Evolutionary conservation across 2,329 filamentous ascomycete species (phyloP).

Genomic region (Xylariaceae sp.): DNA sequence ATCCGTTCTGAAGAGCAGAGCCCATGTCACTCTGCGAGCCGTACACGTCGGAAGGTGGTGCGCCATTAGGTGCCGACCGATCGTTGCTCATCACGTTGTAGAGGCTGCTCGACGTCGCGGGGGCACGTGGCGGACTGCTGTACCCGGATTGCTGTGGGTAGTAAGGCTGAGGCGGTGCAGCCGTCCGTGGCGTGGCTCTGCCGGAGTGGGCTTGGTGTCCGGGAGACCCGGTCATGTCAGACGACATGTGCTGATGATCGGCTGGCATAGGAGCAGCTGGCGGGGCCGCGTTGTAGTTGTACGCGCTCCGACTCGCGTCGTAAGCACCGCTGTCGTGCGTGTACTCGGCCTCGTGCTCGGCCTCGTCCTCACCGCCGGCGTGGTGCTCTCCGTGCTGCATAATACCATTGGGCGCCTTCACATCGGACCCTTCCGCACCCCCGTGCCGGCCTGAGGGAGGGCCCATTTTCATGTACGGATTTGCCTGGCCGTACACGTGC

Average conservation of each 20-base stretch:
- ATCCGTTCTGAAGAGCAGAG: conserved; percentile 53
- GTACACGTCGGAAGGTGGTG: conserved; percentile 63
- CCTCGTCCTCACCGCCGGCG: conserved; percentile 56
- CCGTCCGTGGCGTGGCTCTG: conserved; percentile 77
- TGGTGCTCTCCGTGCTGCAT: conserved; percentile 53
- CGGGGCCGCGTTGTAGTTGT: conserved; percentile 66
- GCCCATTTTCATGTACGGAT: conserved; percentile 77
- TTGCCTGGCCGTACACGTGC: conserved; percentile 60
- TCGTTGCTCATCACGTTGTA: conserved; percentile 88
- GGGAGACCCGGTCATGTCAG: conserved; percentile 79
- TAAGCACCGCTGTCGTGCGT: conserved; percentile 77
- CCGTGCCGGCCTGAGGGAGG: conserved; percentile 62
- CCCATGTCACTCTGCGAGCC: conserved; percentile 57
- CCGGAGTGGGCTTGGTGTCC: conserved; percentile 74
- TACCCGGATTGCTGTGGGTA: conserved; percentile 67
- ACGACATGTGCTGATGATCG: conserved; percentile 71
- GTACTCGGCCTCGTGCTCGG: conserved; percentile 77
- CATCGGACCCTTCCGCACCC: conserved; percentile 57
- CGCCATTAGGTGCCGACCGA: conserved; percentile 61
- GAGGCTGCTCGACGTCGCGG: conserved; percentile 68
- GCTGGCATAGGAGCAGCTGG: conserved; percentile 60
- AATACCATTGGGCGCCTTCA: conserved; percentile 61
- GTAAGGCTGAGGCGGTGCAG: conserved; percentile 64
- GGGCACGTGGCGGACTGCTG: conserved; percentile 69
- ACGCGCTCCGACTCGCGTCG: conserved; percentile 64